Evolutionary conservation across 2,329 filamentous ascomycete genomes (phyloP), one percentile per base, ranked within the genome.

Genomic region (Dendryphion nanum): DNA sequence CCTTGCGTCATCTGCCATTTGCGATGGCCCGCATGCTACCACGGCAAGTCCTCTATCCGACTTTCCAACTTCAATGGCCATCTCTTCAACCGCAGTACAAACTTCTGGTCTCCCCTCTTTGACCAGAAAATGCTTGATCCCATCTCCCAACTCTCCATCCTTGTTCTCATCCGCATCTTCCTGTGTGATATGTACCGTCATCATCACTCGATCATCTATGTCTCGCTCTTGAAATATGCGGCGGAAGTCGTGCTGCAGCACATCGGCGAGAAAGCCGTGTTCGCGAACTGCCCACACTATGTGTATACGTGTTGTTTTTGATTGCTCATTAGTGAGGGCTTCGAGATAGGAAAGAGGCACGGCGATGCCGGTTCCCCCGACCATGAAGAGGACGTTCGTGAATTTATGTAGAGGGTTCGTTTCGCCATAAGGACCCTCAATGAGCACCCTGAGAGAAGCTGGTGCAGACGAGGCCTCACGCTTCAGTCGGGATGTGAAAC

Each of bases 391-490:
- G 5, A 70, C 44, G 33, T 55, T 60, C 2, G 56, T 64, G 45
- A 70, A 76, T 4, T 50, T 55, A 37, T 63, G 65, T 0, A 76
- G 50, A 2, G 69, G 67, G 5, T 64, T 58, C 4, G 55, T 53
- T 19, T 68, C 57, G 4, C 74, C 74, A 40, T 77, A 77, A 0
- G 74, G 74, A 0, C 75, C 74, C 53, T 78, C 74, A 7, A 77
- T 50, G 3, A 76, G 63, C 28, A 76, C 60, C 1, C 49, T 64
- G 3, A 65, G 48, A 4, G 54, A 51, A 13, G 54, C 57, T 10
- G 55, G 50, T 51, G 57, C 19, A 38, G 42, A 29, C 59, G 48
- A 37, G 59, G 72, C 40, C 63, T 50, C 19, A 61, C 48, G 26
- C 62, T 63, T 33, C 7, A 77, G 64, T n/a, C 69, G 62, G 4